These are phyloP conservation scores for Melaleuca quinquenervia DNA, from an alignment of 345 rosid species.

Conservation along the genomic window DNA sequence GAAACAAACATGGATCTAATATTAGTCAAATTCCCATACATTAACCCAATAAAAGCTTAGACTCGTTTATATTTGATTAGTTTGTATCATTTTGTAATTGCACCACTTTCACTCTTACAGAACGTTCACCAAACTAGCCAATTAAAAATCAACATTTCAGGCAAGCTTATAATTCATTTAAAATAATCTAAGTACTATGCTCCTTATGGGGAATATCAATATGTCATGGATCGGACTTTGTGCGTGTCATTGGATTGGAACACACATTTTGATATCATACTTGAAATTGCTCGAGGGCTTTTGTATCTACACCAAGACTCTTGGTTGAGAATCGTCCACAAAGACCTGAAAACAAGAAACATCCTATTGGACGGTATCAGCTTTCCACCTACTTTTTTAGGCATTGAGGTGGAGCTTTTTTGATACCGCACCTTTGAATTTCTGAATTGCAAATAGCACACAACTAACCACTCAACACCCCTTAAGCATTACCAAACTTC, in stretches of 20 bases:
- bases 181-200: background rate
- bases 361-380: slow-evolving; percentile 51
- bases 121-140: background rate
- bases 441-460: too few relatives aligned
- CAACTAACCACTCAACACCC: too few relatives aligned
- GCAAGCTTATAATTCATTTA: background rate
- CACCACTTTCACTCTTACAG: background rate
- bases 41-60: slow-evolving; percentile 63
- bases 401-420: too few relatives aligned
- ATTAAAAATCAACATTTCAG: background rate
- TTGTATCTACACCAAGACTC: slow-evolving; percentile 74
- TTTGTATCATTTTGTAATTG: background rate
- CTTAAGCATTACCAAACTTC: too few relatives aligned
- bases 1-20: too few relatives aligned
- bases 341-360: slow-evolving; percentile 63
- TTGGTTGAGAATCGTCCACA: slow-evolving; percentile 54
- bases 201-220: background rate
- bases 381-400: too few relatives aligned
- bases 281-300: slow-evolving; percentile 62
- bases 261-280: slow-evolving; percentile 31
- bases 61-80: slow-evolving; percentile 49
- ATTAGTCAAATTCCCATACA: too few relatives aligned
- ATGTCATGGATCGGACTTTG: slow-evolving; percentile 16
- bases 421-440: too few relatives aligned
- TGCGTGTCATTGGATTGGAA: slow-evolving; percentile 34